Evolutionary conservation across 169 alveolate genomes (phyloP), one percentile per base, ranked within the genome.

Genomic region (Plasmodium vivax): DNA sequence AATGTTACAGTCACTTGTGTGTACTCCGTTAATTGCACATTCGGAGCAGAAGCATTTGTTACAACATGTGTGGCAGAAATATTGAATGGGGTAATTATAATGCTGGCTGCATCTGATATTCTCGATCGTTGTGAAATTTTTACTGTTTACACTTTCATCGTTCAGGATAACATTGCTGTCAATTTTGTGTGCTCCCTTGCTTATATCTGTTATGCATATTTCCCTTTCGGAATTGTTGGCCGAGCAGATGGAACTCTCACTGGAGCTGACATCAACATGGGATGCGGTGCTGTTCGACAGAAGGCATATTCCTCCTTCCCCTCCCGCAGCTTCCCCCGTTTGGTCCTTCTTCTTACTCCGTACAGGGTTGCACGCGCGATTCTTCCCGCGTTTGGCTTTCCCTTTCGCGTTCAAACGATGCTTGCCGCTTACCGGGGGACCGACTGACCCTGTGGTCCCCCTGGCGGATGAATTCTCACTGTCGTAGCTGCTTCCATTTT

Each of bases 81-180:
- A 96, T 82, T 96, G 98, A 38, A 96, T 96, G n/a, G 98, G 98
- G 75, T 95, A 94, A 77, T 92, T 90, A 94, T 74, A 96, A 85
- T 96, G 98, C 68, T 96, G 95, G 19, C 95, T 95, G 68, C 98
- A 96, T 72, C 98, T 93, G 19, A 95, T 92, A 68, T 96, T 96
- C 92, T 96, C 97, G 34, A 96, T 92, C 32, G 84, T 82, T n/a
- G 96, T 90, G 72, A 90, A 77, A 19, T 34, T 45, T 62, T 41
- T 81, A 90, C 45, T 90, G 80, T 58, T 81, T 54, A 90, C 7
- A 62, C 36, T 56, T 36, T 62, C 83, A 36, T 90, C 73, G 27
- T 30, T 79, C n/a, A 73, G 32, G 38, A 62, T 32, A 32, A 27
- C 32, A 34, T 77, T 56, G 51, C 16, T 36, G 0, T 32, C 81